These are phyloP conservation scores for Trichocomaceae sp. DNA, from an alignment of 2,329 filamentous ascomycete genomes.

Conservation along the genomic window DNA sequence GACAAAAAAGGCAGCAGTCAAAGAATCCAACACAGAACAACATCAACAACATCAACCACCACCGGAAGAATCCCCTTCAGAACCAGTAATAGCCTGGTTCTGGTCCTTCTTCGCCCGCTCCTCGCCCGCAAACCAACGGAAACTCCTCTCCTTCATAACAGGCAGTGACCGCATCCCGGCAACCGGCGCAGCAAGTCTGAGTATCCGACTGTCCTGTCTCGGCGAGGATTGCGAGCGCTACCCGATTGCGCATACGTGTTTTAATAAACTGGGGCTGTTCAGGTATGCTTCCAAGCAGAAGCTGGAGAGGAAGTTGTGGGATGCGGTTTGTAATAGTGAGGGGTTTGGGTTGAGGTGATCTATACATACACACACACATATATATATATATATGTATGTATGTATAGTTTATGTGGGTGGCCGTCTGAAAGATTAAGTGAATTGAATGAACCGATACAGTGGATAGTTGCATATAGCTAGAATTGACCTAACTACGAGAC, in stretches of 20 bases:
- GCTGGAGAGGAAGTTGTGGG: constrained; percentile 69
- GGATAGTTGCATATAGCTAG: too few relatives aligned
- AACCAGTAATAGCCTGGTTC: constrained; percentile 74
- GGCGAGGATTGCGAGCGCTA: constrained; percentile 69
- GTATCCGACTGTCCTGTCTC: constrained; percentile 68
- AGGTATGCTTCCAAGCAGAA: constrained; percentile 61
- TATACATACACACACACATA: too few relatives aligned
- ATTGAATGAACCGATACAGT: too few relatives aligned
- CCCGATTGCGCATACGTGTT: constrained; percentile 83
- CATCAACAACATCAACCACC: background rate
- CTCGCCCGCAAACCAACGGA: constrained; percentile 62
- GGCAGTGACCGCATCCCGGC: constrained; percentile 86
- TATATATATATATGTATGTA: too few relatives aligned
- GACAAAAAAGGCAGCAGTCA: too few relatives aligned
- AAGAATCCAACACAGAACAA: background rate
- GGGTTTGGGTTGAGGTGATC: constrained; percentile 79
- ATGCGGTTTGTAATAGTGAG: constrained; percentile 81
- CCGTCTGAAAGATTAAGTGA: too few relatives aligned
- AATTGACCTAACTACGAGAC: too few relatives aligned
- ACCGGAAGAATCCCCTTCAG: constrained; percentile 47
- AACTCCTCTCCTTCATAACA: constrained; percentile 78
- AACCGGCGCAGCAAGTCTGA: constrained; percentile 72
- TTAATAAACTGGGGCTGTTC: constrained; percentile 75
- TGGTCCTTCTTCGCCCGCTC: constrained; percentile 73
- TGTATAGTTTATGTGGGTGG: background rate